Evolutionary conservation across 305 asterid species (phyloP).

Genomic region (Ajuga reptans): DNA sequence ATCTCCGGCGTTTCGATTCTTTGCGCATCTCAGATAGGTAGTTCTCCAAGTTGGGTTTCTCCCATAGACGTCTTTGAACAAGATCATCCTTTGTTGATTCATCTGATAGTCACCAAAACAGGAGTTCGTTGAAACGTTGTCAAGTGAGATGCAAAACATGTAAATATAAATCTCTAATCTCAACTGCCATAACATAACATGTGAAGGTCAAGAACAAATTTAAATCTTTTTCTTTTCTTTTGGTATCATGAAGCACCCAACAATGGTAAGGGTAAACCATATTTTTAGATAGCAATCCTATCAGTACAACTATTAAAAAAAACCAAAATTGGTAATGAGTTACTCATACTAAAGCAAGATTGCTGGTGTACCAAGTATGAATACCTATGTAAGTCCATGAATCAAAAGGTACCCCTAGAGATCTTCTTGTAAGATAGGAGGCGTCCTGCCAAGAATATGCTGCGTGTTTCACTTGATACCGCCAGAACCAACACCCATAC

Average conservation of each 20-base stretch:
- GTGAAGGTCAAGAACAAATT: neutral
- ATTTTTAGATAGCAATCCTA: neutral
- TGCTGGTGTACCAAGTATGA: neutral
- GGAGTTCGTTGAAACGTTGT: conserved; percentile 15
- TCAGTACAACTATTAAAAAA: neutral
- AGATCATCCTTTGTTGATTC: conserved; percentile 67
- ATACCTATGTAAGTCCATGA: conserved; percentile 74
- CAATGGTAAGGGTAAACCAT: neutral
- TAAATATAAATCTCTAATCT: neutral
- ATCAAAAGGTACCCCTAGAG: conserved; percentile 54
- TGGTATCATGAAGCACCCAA: neutral
- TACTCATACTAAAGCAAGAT: neutral
- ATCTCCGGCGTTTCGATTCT: conserved; percentile 92
- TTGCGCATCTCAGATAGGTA: conserved; percentile 74
- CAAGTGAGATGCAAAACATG: neutral
- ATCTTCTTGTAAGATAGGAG: conserved; percentile 59
- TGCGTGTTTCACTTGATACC: conserved; percentile 64
- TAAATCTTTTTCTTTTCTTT: neutral
- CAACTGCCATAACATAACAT: neutral
- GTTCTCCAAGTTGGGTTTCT: conserved; percentile 66
- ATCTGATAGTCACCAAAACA: conserved; percentile 37
- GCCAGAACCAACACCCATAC: conserved; percentile 77
- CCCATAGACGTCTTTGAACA: conserved; percentile 71
- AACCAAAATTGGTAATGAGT: neutral
- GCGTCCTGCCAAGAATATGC: conserved; percentile 86